Evolutionary conservation across 202 grass and related monocot species (phyloP), one percentile per base, ranked within the genome.

Genomic region (Thinopyrum obtusiflorum): DNA sequence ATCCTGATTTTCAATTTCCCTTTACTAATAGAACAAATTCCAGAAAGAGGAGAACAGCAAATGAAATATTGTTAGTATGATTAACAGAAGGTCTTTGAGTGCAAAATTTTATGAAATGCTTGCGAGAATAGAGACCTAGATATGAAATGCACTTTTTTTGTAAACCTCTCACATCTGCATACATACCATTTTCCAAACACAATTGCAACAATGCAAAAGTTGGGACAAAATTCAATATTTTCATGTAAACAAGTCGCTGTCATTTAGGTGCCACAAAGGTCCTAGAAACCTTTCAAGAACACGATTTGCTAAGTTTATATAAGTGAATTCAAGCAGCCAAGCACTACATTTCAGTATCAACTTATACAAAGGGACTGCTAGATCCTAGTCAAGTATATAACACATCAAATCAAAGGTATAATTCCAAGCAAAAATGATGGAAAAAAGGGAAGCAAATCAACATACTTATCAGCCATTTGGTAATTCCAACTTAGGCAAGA

Each of bases 221-320:
- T 65, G 18, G 31, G 40, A 79, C 0, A 53, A 62, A 61, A 33
- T 83, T 82, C 9, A 46, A 87, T 26, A 72, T 51, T 86, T 39
- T 83, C 8, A 6, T 7, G 35, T 42, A 63, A 69, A 49, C 28
- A 78, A 49, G 21, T 10, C 3, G n/a, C 20, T 65, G 78, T 17
- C 27, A 24, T 73, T 73, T 80, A 80, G 33, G 70, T 65, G 59
- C 7, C 17, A 84, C 53, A 66, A 88, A 80, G 18, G 31, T 73
- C 62, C 36, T 23, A 23, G 32, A 81, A 80, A 85, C 13, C 4
- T 76, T 46, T 81, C 1, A 1, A 81, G 12, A 73, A 84, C 42
- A 80, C 18, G 1, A 9, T 51, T 72, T 60, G 51, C 21, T 40
- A 17, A 32, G 28, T 76, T 55, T 20, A 17, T 76, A 42, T 61